Base-by-base conservation (phyloP, 805 yeast genomes). In the Wickerhamomyces rabaulensis region DNA sequence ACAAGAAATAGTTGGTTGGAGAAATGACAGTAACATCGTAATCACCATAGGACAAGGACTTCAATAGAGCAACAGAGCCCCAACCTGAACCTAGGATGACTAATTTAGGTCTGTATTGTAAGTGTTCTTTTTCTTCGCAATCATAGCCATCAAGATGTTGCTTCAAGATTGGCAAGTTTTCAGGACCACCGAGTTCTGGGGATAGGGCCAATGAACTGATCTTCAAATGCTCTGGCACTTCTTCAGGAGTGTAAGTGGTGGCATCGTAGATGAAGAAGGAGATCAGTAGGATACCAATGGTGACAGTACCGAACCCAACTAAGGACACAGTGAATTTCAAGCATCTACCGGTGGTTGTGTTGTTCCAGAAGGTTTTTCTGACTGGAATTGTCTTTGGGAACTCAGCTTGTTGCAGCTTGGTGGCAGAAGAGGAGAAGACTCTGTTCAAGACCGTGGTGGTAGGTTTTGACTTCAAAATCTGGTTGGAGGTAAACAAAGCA, bases 61-160 rank as follows among this genome's bases (percentile, higher is more conserved):
- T 79, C 52, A 82, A 67, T 9, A 81, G 56, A 13, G 82, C 79
- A 25, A 79, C 85, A 9, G 85, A 74, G 2, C 85, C 88, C 88
- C 88, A 82, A 40, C 88, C 88, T 35, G 82, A 74, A 16, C 88
- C 88, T 31, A 82, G 66, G 29, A 82, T 69, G 4, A 82, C 86
- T 44, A 82, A 64, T 49, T 74, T 73, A 31, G 84, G 84, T 59
- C 73, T 79, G 50, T 66, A 73, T 48, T 71, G 68, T 9, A 68
- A 49, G n/a, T 63, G 54, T 46, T 72, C 74, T 52, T 74, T 76
- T n/a, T 63, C 71, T 19, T 67, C 71, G 23, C 67, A 62, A 57
- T 83, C 88, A 49, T 70, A 74, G 36, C 78, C 76, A 55, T 82
- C 89, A 45, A 83, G 63, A 49, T 74, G 76, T 31, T 75, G 70